Base-by-base conservation (phyloP, 1,284 basidiomycete species). In the Fomitopsis betulina region DNA sequence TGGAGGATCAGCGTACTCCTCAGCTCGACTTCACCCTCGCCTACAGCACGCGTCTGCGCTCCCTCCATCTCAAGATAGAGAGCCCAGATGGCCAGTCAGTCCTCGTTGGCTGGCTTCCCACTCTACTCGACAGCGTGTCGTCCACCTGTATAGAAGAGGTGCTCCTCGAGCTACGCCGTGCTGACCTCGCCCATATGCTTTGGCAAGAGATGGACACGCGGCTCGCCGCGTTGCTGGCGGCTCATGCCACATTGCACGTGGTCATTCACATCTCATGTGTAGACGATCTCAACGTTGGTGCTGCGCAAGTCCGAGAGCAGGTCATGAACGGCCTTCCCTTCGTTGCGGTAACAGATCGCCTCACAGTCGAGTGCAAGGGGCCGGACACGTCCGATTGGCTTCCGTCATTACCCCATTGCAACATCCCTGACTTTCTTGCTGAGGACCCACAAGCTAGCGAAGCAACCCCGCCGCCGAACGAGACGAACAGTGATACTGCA, bases 131-230 rank as follows among this genome's bases (percentile, higher is more conserved):
- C 49, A 51, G 32, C 38, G 21, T 53, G 52, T 12, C 12, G 8
- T 19, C 37, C 17, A 27, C n/a, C 6, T 30, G 21, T 6, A 39
- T 53, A 37, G 19, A 13, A 13, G 32, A 55, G 54, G 15, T 55
- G 19, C 38, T 23, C 25, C 33, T 54, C 53, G 53, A 53, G 23
- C 55, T 57, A 15, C 47, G 35, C 33, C 27, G 30, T 7, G 25
- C 30, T 15, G 27, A 45, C n/a, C 32, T 38, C n/a, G 17, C 5
- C 6, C 9, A 23, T 10, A 40, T 58, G 23, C 23, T 32, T 3
- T 58, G 57, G 57, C 19, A 54, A 19, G 21, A 51, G 33, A 54
- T 47, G 25, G 57, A 58, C 35, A 13, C 30, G 35, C 43, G 23
- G 30, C 38, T 58, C 19, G 30, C 33, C 21, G 17, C 17, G 13